phyloP scores from a whole-genome alignment of 768 basidiomycete species.

The Calocybe indica region DNA sequence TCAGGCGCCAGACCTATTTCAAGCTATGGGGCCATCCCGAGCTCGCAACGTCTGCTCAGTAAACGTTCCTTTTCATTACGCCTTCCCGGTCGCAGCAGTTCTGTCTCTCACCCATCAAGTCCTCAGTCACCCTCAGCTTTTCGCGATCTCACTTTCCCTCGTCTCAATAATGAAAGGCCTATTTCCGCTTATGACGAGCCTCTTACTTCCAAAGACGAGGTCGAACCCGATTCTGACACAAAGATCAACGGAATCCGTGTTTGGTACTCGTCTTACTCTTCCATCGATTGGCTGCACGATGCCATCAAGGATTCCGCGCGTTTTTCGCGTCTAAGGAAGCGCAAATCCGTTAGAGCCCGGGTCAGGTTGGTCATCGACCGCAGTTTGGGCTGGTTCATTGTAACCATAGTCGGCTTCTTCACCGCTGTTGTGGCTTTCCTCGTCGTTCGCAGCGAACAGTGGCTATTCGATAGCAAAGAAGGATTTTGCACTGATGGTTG shows the following conservation, averaged over 20 bases:
- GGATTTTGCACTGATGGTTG: constrained; percentile 73
- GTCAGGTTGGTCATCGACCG: constrained; percentile 65
- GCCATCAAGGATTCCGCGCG: constrained; percentile 90
- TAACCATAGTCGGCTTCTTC: constrained; percentile 81
- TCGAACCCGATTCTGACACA: constrained; percentile 46
- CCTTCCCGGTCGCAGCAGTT: constrained; percentile 25
- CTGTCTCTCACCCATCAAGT: constrained; percentile 31
- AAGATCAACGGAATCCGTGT: constrained; percentile 85
- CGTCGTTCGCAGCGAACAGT: constrained; percentile 81
- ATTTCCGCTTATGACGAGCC: constrained; percentile 71
- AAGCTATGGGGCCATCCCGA: constrained; percentile 56
- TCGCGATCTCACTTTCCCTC: constrained; percentile 32
- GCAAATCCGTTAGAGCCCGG: constrained; percentile 65
- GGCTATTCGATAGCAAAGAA: constrained; percentile 89
- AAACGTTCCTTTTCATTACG: constrained; percentile 21
- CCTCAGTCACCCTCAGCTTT: constrained; percentile 29
- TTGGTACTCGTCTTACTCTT: constrained; percentile 86
- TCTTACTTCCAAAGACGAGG: constrained; percentile 26
- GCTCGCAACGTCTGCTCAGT: constrained; percentile 18
- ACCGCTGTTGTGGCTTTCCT: constrained; percentile 84
- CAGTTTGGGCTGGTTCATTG: constrained; percentile 83
- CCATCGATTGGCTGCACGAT: constrained; percentile 96
- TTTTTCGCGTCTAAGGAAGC: constrained; percentile 62
- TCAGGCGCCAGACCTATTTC: constrained; percentile 12
- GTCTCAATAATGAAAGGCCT: constrained; percentile 47